Evolutionary conservation across 192 early-diverging fungal genomes (phyloP), one percentile per base, ranked within the genome.

Genomic region (Glomus cerebriforme): DNA sequence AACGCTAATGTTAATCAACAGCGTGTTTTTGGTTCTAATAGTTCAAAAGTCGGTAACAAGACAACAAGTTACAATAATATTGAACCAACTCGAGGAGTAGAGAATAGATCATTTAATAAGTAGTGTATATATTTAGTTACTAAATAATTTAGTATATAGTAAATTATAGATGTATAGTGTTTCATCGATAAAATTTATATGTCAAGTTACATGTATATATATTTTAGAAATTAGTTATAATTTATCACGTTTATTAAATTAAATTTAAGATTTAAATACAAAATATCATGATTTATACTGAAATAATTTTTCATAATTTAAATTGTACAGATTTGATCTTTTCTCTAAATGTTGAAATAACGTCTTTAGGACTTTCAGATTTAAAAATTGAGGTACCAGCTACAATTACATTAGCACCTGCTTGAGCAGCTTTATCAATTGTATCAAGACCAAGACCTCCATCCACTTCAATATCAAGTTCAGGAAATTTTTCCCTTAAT

Each of bases 401-500:
- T 71, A 99, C 97, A 87, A 99, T 99, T 10, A 99, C 96, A 83
- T 99, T 99, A 17, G 97, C 97, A 26, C 96, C 97, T 32, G 94
- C 95, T 69, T 92, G 84, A 24, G 95, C 92, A 24, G 94, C 93
- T n/a, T 84, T 81, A 59, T 96, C 94, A 81, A 99, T 95, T 64
- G 90, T 99, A 34, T 94, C 91, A 3, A 90, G 82, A 7, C 89
- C 91, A 64, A 99, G 81, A 3, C 97, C 97, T 34, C 97, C 96
- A 83, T 99, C 97, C 15, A 99, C 96, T 83, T 99, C 90, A 72
- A 99, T 98, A 82, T 99, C 93, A 58, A 97, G 83, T 31, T 94
- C 81, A 9, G 97, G 96, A 84, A 89, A 99, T 70, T 81, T 81
- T 17, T 85, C 84, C 22, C 97, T 92, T 35, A 99, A 85, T n/a